A percentile compares a stretch with the other conserved stretches of the same genome.
Evolutionary conservation across 2,329 filamentous ascomycete genomes (phyloP).

Genomic region (Beauveria rudraprayagi): DNA sequence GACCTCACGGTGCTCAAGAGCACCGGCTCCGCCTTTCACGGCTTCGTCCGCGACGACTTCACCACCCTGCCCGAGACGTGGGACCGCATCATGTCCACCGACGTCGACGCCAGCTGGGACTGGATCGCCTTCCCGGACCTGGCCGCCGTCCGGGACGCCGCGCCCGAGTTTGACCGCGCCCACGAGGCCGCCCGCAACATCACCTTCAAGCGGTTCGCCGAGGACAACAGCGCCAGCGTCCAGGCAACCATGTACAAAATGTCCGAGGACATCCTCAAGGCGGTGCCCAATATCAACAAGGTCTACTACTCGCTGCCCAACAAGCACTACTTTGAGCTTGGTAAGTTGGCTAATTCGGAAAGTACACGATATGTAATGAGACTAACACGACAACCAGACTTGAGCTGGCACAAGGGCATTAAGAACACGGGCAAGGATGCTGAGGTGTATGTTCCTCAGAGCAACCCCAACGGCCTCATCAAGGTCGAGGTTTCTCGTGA

Average conservation of each 20-base stretch:
- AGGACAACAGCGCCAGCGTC: conserved; percentile 84
- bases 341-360: conserved; percentile 38
- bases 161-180: conserved; percentile 66
- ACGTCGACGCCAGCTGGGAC: conserved; percentile 78
- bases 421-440: conserved; percentile 95
- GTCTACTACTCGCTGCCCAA: conserved; percentile 86
- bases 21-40: conserved; percentile 92
- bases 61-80: conserved; percentile 84
- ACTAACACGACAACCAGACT: conserved; percentile 45
- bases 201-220: conserved; percentile 86
- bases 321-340: conserved; percentile 98
- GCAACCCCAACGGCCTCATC: conserved; percentile 89
- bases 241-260: conserved; percentile 99
- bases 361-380: neutral
- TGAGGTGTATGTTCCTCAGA: conserved; percentile 90
- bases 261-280: conserved; percentile 75
- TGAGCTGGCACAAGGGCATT: conserved; percentile 92
- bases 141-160: conserved; percentile 56
- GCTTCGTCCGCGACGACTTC: conserved; percentile 88
- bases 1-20: conserved; percentile 89
- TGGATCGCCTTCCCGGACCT: conserved; percentile 68
- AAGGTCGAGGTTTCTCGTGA: conserved; percentile 74
- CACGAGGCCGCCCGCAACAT: conserved; percentile 72
- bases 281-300: conserved; percentile 60
- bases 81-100: conserved; percentile 92